Base-by-base conservation (phyloP, 345 rosid genomes). In the Psidium friedrichsthalianum region DNA sequence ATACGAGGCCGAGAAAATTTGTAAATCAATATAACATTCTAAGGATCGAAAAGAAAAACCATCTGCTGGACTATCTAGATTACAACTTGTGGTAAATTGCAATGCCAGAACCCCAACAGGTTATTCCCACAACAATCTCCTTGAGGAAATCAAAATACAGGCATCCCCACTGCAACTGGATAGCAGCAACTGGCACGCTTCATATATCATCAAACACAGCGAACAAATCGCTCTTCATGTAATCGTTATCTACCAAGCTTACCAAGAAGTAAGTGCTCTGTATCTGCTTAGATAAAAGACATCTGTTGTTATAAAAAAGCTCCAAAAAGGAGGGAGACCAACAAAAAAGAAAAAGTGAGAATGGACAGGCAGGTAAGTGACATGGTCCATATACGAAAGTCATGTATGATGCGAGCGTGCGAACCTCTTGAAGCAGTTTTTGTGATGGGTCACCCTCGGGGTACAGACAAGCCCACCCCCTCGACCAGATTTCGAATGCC, bases 401-500 rank as follows among this genome's bases (percentile, higher is more conserved):
- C 13, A 5, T 8, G 80, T 64, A 16, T 69, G 80, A 36, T 69
- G 47, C 36, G 13, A 0, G 80, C 0, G 2, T 0, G 25, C 47
- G 15, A 40, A 96, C 99, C 98, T 96, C 94, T 88, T 93, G 93
- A 1, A 97, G 95, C 91, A 96, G 83, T 64, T 92, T 91, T 86
- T 87, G 90, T 22, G 98, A 90, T 13, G 91, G 86, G 83, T 94
- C 98, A 16, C 91, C 96, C 82, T 94, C 98, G 1, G 95, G 92
- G 91, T 93, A 97, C 90, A 93, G 86, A 80, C 89, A 51, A 86
- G 96, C 98, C 99, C 99, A 97, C 84, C 91, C 91, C 90, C 93
- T 92, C 58, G 98, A 89, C 99, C 99, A 97, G 82, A 94, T 95
- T 86, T 94, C 98, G n/a, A 97, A 97, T 5, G 99, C 99, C 88